A percentile compares a stretch with the other conserved stretches of the same genome.
These are phyloP conservation scores for Sarcomyxa edulis DNA, from an alignment of 768 basidiomycete genomes.

Conservation along the genomic window DNA sequence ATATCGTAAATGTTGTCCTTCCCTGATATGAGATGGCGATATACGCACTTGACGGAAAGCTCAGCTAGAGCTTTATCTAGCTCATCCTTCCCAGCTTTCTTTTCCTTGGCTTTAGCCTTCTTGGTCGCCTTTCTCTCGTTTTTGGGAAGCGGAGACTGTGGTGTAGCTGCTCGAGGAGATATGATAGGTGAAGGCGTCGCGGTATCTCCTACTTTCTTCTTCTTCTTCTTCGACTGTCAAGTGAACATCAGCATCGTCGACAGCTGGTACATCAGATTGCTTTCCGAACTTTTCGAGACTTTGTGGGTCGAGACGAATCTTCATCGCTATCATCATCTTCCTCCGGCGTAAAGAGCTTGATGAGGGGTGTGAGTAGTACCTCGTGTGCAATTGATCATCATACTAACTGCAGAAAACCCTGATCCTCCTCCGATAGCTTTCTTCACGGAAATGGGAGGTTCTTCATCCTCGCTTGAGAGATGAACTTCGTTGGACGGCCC, in stretches of 20 bases:
- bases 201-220: slow-evolving; percentile 11
- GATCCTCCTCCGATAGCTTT: slow-evolving; percentile 10
- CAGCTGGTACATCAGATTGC: no score
- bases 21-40: no score
- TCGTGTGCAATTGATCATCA: no score
- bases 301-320: slow-evolving; percentile 19
- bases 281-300: slow-evolving; percentile 31
- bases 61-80: slow-evolving; percentile 83
- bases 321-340: slow-evolving; percentile 23
- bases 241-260: no score
- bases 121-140: slow-evolving; percentile 27
- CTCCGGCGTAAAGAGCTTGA: slow-evolving; percentile 37
- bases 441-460: slow-evolving; percentile 10
- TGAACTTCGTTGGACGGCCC: slow-evolving; percentile 23
- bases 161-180: no score
- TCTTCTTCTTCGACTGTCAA: slow-evolving; percentile 12
- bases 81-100: slow-evolving; percentile 67
- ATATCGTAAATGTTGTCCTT: no score
- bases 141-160: slow-evolving; percentile 4
- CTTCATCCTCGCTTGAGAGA: slow-evolving; percentile 35
- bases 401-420: slow-evolving; percentile 42
- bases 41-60: slow-evolving; percentile 65
- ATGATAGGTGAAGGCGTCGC: not conserved
- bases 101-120: slow-evolving; percentile 59
- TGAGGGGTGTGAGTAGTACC: no score